A percentile compares a stretch with the other conserved stretches of the same genome.
These are phyloP conservation scores for Nakazawaea wickerhamii DNA, from an alignment of 805 yeast species.

Conservation along the genomic window DNA sequence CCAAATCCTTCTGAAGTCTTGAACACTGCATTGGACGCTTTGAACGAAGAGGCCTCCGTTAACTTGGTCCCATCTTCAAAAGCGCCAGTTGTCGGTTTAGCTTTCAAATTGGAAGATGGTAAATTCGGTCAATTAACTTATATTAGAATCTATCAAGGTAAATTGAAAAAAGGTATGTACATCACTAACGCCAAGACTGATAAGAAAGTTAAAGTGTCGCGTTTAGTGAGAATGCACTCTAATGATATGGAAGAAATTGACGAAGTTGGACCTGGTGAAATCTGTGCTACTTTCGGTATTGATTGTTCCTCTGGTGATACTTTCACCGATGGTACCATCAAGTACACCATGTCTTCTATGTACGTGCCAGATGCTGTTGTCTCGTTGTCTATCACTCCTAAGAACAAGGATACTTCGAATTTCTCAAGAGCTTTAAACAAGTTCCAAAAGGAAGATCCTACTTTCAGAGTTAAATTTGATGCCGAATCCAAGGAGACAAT, in stretches of 20 bases:
- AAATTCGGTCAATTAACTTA: slow-evolving; percentile 96
- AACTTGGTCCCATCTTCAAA: slow-evolving; percentile 65
- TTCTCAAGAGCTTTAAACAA: slow-evolving; percentile 96
- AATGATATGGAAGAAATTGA: slow-evolving; percentile 98
- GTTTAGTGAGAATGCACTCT: slow-evolving; percentile 97
- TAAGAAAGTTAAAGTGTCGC: slow-evolving; percentile 85
- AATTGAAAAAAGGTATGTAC: slow-evolving; percentile 82
- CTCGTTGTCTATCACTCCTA: slow-evolving; percentile 85
- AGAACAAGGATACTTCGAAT: slow-evolving; percentile 77
- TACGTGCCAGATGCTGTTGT: slow-evolving; percentile 98
- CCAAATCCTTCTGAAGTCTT: slow-evolving; percentile 94
- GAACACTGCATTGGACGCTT: slow-evolving; percentile 81
- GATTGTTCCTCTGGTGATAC: slow-evolving; percentile 99
- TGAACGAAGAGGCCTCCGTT: slow-evolving; percentile 57
- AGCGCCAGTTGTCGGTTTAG: slow-evolving; percentile 89
- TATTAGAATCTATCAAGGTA: slow-evolving; percentile 95
- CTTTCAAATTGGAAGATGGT: slow-evolving; percentile 99
- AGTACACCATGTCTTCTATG: slow-evolving; percentile 95
- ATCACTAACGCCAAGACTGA: slow-evolving; percentile 89
- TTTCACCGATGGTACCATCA: slow-evolving; percentile 76
- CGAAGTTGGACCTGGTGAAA: slow-evolving; percentile 96
- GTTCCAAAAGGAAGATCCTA: slow-evolving; percentile 98
- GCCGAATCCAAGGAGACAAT: slow-evolving; percentile 90
- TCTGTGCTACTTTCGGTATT: slow-evolving; percentile 98
- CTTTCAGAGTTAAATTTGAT: slow-evolving; percentile 90